phyloP scores from a whole-genome alignment of 1,284 basidiomycete genomes.

The Irpex sp. region DNA sequence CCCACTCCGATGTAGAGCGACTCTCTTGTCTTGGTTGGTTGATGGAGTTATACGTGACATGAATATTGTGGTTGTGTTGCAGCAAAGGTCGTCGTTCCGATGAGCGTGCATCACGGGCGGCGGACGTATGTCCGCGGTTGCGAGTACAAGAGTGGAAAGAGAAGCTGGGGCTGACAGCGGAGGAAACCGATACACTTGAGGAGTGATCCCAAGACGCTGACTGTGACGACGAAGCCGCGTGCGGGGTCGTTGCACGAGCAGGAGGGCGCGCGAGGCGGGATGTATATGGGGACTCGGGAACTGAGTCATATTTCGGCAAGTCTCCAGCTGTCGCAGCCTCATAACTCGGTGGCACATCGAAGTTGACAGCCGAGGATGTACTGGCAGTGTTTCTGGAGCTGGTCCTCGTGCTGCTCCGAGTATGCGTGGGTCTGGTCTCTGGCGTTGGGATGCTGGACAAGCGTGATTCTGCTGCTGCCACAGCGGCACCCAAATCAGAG shows the following conservation, averaged over 20 bases:
- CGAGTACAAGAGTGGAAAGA: neutral
- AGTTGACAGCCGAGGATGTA: neutral
- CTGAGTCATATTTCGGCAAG: neutral
- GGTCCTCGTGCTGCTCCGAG: neutral
- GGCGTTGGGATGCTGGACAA: neutral
- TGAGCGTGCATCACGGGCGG: neutral
- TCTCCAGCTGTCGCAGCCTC: neutral
- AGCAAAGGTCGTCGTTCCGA: neutral
- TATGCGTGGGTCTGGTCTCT: neutral
- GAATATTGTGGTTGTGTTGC: neutral
- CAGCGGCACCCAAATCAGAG: neutral
- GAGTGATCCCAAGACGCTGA: neutral
- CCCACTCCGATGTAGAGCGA: neutral
- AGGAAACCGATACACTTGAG: neutral
- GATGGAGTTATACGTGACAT: neutral
- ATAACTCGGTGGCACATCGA: neutral
- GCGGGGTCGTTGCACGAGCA: neutral
- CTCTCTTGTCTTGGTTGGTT: neutral
- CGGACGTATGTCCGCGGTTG: neutral
- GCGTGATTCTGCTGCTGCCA: neutral
- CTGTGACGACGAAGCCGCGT: neutral
- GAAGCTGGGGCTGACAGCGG: neutral
- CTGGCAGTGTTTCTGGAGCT: too few species aligned
- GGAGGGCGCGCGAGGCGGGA: neutral
- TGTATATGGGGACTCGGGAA: neutral